Conservation (phyloP, 202 grass and related monocot species). For the Hordeum pubiflorum region DNA sequence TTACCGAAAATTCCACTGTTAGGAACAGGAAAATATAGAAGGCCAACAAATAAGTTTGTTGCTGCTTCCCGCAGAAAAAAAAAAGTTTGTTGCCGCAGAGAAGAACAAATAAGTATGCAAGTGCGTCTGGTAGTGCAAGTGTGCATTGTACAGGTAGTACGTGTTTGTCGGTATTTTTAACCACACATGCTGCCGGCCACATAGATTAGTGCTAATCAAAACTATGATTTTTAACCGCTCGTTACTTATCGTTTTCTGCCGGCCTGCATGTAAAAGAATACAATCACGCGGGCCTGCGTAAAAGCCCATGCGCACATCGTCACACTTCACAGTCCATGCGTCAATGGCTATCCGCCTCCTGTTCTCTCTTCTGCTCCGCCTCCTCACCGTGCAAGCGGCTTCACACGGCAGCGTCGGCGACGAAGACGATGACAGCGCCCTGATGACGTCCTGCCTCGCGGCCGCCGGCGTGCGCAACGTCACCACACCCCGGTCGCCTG, state of each 20-base stretch:
- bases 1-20: neutral
- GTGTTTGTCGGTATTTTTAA: too few species aligned
- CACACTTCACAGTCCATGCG: neutral
- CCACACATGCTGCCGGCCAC: conserved; percentile 13
- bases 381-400: conserved; percentile 9
- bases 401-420: neutral
- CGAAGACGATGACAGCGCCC: neutral
- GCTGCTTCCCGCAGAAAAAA: too few species aligned
- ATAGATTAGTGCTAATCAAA: neutral
- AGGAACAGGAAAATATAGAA: too few species aligned
- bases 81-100: too few species aligned
- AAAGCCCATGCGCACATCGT: conserved; percentile 6
- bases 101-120: too few species aligned
- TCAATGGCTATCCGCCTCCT: conserved; percentile 6
- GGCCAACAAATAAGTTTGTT: too few species aligned
- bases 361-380: conserved; percentile 13
- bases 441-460: conserved; percentile 41
- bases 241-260: too few species aligned
- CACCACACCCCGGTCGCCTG: conserved; percentile 22
- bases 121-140: too few species aligned
- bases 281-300: neutral
- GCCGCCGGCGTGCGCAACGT: conserved; percentile 47
- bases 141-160: too few species aligned
- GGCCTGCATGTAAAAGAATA: neutral
- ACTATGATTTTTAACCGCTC: too few species aligned